Evolutionary conservation across 1,284 basidiomycete genomes (phyloP).

Genomic region (Rhizoctonia solani): DNA sequence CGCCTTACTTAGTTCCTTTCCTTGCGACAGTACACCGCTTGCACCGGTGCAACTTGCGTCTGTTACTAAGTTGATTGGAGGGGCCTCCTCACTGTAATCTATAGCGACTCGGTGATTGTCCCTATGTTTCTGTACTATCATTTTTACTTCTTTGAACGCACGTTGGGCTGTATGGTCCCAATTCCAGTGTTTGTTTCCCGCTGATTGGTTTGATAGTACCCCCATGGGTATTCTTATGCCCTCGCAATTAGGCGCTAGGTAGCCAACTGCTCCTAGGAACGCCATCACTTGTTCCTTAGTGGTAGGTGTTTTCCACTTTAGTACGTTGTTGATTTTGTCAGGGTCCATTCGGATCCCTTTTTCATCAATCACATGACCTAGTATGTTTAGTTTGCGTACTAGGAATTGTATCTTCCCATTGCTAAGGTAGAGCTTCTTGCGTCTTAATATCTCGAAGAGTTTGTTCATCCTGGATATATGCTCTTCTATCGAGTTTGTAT

Average conservation of each 20-base stretch:
- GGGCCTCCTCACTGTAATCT: slow-evolving; percentile 41
- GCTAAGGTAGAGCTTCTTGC: slow-evolving; percentile 43
- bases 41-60: slow-evolving; percentile 41
- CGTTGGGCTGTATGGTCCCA: slow-evolving; percentile 46
- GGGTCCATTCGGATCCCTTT: slow-evolving; percentile 42
- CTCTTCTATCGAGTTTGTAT: not conserved
- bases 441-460: slow-evolving; percentile 43
- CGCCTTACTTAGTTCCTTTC: slow-evolving; percentile 39
- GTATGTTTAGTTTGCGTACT: slow-evolving; percentile 42
- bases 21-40: slow-evolving; percentile 41
- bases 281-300: slow-evolving; percentile 32
- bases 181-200: slow-evolving; percentile 42
- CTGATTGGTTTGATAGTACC: slow-evolving; percentile 42
- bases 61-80: slow-evolving; percentile 38
- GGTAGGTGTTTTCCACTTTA: slow-evolving; percentile 35
- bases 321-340: slow-evolving; percentile 29
- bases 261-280: slow-evolving; percentile 36
- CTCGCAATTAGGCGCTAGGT: slow-evolving; percentile 14
- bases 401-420: slow-evolving; percentile 44
- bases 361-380: slow-evolving; percentile 46
- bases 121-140: slow-evolving; percentile 34
- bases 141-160: slow-evolving; percentile 49
- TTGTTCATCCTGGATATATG: not conserved
- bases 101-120: slow-evolving; percentile 42
- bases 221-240: slow-evolving; percentile 35